Base-by-base conservation (phyloP, 2,329 filamentous ascomycete genomes). In the Diplodia seriata region DNA sequence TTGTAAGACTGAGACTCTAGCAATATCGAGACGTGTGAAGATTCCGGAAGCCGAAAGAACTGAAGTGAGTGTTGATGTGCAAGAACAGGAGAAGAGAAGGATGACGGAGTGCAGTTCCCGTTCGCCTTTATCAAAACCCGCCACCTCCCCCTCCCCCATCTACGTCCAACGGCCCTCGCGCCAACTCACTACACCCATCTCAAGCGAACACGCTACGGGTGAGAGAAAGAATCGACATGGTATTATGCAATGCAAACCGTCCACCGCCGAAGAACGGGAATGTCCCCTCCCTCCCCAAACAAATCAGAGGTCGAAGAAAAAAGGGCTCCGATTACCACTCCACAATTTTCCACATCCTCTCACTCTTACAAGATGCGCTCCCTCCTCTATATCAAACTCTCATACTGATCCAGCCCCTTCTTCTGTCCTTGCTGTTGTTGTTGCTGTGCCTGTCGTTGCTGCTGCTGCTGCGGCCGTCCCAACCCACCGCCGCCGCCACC, bases 401-500 rank as follows among this genome's bases (percentile, higher is more conserved):
- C 85, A 71, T 90, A 91, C 79, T 88, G 89, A 77, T 90, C 88
- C 78, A 91, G 80, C 0, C 88, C 87, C 5, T 84, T 83, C 72
- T 83, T 84, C 68, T 70, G 69, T 26, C 57, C 73, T 70, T 71
- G 76, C 74, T 71, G 74, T 72, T 65, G 69, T 68, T 54, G n/a
- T 50, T 40, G 50, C 43, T 61, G 54, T 33, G 53, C 50, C 68
- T 71, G 70, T 12, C 20, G 43, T 15, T 63, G 59, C 29, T 15
- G 73, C 31, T 74, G 67, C 71, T 70, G 50, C 18, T 43, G 73
- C 31, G 74, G 67, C 71, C 70, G 50, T 15, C 26, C 36, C 59
- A 20, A 9, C 26, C 8, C 47, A 31, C 55, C 15, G 8, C 20
- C 23, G 20, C 15, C 29, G 12, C 54, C 56, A 36, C 36, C 43